Percentiles rank a stretch among this genome's conserved stretches.
phyloP scores from a whole-genome alignment of 2,329 filamentous ascomycete genomes.

The Ceratocystis alfenasii region DNA sequence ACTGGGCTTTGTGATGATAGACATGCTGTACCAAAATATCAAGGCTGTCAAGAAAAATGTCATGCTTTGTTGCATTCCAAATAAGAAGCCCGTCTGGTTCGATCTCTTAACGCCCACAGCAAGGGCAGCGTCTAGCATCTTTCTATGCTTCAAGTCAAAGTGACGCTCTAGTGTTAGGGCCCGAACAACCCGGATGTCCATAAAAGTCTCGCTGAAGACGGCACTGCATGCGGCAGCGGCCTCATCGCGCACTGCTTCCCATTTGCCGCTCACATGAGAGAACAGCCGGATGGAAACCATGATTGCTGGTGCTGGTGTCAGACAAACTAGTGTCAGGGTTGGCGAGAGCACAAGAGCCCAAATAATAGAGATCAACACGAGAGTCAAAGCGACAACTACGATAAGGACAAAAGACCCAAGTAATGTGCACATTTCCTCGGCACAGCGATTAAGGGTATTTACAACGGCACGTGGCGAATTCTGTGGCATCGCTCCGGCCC shows the following conservation, averaged over 20 bases:
- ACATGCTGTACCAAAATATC: conserved; percentile 71
- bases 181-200: conserved; percentile 67
- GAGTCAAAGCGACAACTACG: conserved; percentile 51
- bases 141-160: conserved; percentile 53
- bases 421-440: conserved; percentile 77
- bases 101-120: conserved; percentile 54
- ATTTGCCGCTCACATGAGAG: conserved; percentile 51
- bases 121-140: conserved; percentile 41
- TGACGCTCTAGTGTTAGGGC: conserved; percentile 60
- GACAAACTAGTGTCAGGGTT: conserved; percentile 66
- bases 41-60: conserved; percentile 62
- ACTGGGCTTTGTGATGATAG: conserved; percentile 40
- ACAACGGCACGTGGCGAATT: conserved; percentile 34
- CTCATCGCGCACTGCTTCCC: conserved; percentile 56
- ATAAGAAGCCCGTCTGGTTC: conserved; percentile 55
- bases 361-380: conserved; percentile 54
- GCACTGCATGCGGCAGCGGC: conserved; percentile 36
- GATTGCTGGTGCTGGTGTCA: conserved; percentile 57
- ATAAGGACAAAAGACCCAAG: conserved; percentile 66
- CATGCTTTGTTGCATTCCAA: conserved; percentile 63
- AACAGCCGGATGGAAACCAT: conserved; percentile 55
- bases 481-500: conserved; percentile 51
- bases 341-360: conserved; percentile 69
- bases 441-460: conserved; percentile 65
- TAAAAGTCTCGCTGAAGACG: conserved; percentile 62